These are phyloP conservation scores for Candida albicans DNA, from an alignment of 1,139 yeast genomes.

Conservation along the genomic window DNA sequence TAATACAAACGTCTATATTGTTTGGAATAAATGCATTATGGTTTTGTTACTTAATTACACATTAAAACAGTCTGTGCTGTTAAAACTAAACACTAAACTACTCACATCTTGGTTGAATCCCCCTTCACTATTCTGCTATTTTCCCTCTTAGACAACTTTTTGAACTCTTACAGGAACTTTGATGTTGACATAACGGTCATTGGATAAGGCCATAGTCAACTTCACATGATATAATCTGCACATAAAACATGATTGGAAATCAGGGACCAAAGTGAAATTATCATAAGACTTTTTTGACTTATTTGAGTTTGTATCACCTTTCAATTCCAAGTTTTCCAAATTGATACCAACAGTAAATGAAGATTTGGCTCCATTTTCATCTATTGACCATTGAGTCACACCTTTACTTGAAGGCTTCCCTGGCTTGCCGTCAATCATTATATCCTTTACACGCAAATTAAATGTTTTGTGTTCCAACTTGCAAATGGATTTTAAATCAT, in stretches of 20 bases:
- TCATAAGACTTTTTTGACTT: conserved; percentile 12
- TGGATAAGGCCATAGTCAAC: conserved; percentile 28
- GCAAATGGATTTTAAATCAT: conserved; percentile 34
- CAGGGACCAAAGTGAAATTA: conserved; percentile 35
- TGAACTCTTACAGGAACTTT: conserved; percentile 33
- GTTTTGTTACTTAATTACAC: too few relatives aligned
- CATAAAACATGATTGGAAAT: conserved; percentile 40
- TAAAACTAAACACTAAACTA: too few relatives aligned
- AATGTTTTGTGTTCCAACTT: conserved; percentile 28
- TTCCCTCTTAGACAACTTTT: conserved; percentile 6
- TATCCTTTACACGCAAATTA: conserved; percentile 23
- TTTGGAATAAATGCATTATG: too few relatives aligned
- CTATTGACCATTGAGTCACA: conserved; percentile 7
- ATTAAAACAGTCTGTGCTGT: too few relatives aligned
- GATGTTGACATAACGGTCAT: conserved; percentile 27
- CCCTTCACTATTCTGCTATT: too few relatives aligned
- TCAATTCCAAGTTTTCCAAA: conserved; percentile 12
- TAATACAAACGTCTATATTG: too few relatives aligned
- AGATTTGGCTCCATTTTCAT: conserved; percentile 2
- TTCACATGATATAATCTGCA: conserved; percentile 37
- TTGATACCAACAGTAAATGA: conserved; percentile 13
- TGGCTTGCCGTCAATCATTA: conserved; percentile 10
- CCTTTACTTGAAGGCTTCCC: conserved; percentile 7
- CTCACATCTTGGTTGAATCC: too few relatives aligned
- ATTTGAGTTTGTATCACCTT: conserved; percentile 9